These are phyloP conservation scores for Blastobotrys proliferans DNA, from an alignment of 1,139 yeast species.

Conservation along the genomic window DNA sequence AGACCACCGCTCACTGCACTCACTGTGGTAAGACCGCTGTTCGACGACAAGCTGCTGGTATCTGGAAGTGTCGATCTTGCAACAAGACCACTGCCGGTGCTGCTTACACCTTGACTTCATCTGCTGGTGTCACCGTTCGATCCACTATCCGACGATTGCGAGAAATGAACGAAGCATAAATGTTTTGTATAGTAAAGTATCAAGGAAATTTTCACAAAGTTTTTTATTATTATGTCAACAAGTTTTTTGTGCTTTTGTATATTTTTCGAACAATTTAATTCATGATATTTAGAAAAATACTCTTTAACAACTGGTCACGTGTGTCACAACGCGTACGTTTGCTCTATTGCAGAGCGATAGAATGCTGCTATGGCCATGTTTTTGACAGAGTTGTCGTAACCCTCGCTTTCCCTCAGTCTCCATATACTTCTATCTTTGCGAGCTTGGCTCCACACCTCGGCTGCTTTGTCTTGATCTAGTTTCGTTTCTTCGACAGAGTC, in stretches of 20 bases:
- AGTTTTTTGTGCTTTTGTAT: no score
- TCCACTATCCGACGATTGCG: conserved; percentile 99
- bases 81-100: conserved; percentile 99
- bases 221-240: no score
- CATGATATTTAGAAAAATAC: no score
- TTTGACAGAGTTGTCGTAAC: no score
- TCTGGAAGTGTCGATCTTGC: conserved; percentile 97
- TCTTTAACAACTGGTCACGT: background rate
- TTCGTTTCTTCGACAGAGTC: background rate
- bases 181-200: background rate
- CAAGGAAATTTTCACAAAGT: background rate
- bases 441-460: no score
- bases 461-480: background rate
- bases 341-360: no score
- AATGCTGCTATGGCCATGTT: no score
- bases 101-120: conserved; percentile 96
- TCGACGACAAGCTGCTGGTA: conserved; percentile 97
- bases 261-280: no score
- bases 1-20: conserved; percentile 97
- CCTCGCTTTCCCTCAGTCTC: no score
- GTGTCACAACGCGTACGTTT: background rate
- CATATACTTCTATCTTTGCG: no score
- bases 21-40: conserved; percentile 99
- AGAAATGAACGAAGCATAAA: conserved; percentile 98
- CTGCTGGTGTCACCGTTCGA: conserved; percentile 99